Conservation (phyloP, 169 alveolate genomes). For the Cytauxzoon felis region DNA sequence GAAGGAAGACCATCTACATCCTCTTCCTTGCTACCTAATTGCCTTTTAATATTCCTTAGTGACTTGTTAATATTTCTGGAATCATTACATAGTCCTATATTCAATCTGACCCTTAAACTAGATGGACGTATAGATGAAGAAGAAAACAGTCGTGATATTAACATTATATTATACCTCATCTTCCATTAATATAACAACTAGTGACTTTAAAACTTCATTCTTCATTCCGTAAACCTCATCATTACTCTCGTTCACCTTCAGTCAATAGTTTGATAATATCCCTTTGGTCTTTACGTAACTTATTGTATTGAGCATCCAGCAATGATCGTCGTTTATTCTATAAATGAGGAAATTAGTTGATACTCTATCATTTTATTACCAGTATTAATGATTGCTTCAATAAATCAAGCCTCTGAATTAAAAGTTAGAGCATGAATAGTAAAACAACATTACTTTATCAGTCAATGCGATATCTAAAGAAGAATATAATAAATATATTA, state of each 20-base stretch:
- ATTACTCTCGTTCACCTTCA: no score
- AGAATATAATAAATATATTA: not conserved
- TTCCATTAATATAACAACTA: no score
- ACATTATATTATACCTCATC: not conserved
- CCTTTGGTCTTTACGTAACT: slow-evolving; percentile 17
- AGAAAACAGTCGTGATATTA: not conserved
- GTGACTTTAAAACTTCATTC: no score
- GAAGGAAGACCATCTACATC: no score
- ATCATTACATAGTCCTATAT: slow-evolving; percentile 38
- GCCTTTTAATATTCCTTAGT: slow-evolving; percentile 38
- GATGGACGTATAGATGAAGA: slow-evolving; percentile 39
- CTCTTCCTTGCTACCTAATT: no score
- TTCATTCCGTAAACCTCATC: no score
- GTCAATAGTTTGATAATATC: not conserved
- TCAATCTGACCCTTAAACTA: slow-evolving; percentile 34
- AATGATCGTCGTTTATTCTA: slow-evolving; percentile 24
- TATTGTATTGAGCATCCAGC: slow-evolving; percentile 24
- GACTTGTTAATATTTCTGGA: slow-evolving; percentile 19
- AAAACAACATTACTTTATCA: not conserved
- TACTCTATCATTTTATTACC: not conserved
- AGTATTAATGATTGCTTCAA: no score
- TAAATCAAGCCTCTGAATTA: no score
- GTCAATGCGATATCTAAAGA: not conserved
- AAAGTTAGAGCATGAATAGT: no score
- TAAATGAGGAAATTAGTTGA: not conserved